phyloP scores from a whole-genome alignment of 176 grass and related monocot species.

The Calamus simplicifolius region DNA sequence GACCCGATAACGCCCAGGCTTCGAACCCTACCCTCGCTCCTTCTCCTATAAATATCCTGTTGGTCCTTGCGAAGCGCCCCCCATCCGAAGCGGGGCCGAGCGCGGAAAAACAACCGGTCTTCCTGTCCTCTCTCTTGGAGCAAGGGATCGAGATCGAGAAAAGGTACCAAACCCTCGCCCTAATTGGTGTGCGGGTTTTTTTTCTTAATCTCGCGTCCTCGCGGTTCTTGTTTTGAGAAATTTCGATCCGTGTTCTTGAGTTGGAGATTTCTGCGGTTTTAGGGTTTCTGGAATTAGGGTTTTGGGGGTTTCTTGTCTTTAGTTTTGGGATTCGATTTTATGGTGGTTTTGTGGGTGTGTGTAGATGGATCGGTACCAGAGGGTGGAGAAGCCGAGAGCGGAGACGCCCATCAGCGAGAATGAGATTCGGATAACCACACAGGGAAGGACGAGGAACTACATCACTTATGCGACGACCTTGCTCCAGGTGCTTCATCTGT shows the following conservation, averaged over 20 bases:
- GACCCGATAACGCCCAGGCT: too few relatives aligned
- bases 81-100: too few relatives aligned
- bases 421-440: slow-evolving; percentile 29
- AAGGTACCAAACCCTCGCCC: slow-evolving; percentile 6
- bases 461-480: slow-evolving; percentile 30
- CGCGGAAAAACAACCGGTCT: not conserved
- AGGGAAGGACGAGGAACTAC: slow-evolving; percentile 28
- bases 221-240: too few relatives aligned
- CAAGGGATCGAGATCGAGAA: too few relatives aligned
- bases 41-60: too few relatives aligned
- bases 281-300: too few relatives aligned
- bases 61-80: too few relatives aligned
- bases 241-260: too few relatives aligned
- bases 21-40: too few relatives aligned
- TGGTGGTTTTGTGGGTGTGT: not conserved
- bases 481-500: slow-evolving; percentile 14
- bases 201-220: too few relatives aligned
- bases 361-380: slow-evolving; percentile 30
- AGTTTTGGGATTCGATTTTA: not conserved
- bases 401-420: slow-evolving; percentile 24
- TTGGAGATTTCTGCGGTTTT: too few relatives aligned
- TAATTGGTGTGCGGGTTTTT: not conserved
- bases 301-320: too few relatives aligned
- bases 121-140: not conserved
- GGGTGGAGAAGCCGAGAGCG: slow-evolving; percentile 24